phyloP scores from a whole-genome alignment of 2,329 filamentous ascomycete genomes.

The Beauveria sp. region DNA sequence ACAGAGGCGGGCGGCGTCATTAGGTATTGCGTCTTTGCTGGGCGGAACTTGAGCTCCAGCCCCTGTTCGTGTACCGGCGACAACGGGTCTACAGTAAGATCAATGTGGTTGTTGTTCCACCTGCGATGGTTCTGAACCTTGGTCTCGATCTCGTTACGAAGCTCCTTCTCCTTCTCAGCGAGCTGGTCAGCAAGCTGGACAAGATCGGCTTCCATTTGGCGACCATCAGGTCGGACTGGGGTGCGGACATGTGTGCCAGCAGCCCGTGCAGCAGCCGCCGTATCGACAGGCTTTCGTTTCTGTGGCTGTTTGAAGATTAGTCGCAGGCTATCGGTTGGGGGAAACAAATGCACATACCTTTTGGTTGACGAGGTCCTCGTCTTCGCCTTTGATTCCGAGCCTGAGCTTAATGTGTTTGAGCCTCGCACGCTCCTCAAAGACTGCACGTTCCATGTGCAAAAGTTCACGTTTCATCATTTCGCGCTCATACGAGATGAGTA shows the following conservation, averaged over 20 bases:
- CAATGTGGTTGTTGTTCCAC: slow-evolving; percentile 87
- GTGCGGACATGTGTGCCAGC: slow-evolving; percentile 60
- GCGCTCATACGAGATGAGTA: slow-evolving; percentile 69
- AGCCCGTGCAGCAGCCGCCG: slow-evolving; percentile 52
- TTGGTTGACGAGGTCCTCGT: slow-evolving; percentile 90
- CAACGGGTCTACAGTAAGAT: slow-evolving; percentile 78
- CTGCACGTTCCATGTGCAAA: slow-evolving; percentile 62
- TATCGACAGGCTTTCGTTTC: slow-evolving; percentile 60
- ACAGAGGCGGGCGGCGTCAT: slow-evolving; percentile 56
- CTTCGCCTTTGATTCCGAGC: slow-evolving; percentile 82
- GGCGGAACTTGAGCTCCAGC: slow-evolving; percentile 57
- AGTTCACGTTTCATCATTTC: slow-evolving; percentile 74
- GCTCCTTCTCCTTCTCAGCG: slow-evolving; percentile 72
- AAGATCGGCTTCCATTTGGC: slow-evolving; percentile 70
- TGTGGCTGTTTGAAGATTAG: slow-evolving; percentile 49
- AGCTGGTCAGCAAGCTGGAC: slow-evolving; percentile 67
- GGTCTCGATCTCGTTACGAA: slow-evolving; percentile 74
- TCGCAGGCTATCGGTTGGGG: neutral
- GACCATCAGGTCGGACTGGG: slow-evolving; percentile 61
- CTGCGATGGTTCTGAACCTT: slow-evolving; percentile 82
- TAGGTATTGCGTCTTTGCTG: slow-evolving; percentile 63
- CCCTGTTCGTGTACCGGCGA: slow-evolving; percentile 65
- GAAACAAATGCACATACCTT: slow-evolving; percentile 53
- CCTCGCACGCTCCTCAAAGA: slow-evolving; percentile 76
- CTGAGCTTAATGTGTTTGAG: slow-evolving; percentile 85